Conservation (phyloP, 345 rosid species). For the Mangifera indica region DNA sequence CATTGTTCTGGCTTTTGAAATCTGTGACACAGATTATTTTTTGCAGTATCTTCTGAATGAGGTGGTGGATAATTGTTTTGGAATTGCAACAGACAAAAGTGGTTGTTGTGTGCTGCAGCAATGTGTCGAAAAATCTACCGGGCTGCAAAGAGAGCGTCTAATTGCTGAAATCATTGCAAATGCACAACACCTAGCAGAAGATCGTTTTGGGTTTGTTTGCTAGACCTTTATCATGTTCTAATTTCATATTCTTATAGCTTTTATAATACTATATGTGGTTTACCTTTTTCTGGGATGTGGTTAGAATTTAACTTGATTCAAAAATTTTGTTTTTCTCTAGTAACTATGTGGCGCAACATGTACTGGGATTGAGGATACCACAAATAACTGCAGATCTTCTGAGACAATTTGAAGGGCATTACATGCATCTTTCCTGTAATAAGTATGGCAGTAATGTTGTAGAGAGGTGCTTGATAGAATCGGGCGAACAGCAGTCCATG, state of each 20-base stretch:
- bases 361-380: constrained; percentile 35
- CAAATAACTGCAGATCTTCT: constrained; percentile 36
- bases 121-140: constrained; percentile 35
- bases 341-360: constrained; percentile 72
- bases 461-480: constrained; percentile 52
- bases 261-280: background rate
- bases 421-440: constrained; percentile 46
- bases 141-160: constrained; percentile 38
- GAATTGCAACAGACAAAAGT: constrained; percentile 58
- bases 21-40: constrained; percentile 7
- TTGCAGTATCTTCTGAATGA: constrained; percentile 57
- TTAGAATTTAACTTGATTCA: constrained; percentile 11
- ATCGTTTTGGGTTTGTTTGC: constrained; percentile 57
- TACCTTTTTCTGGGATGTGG: background rate
- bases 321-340: constrained; percentile 33
- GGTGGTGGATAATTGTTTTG: constrained; percentile 40
- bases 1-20: constrained; percentile 6
- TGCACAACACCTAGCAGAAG: constrained; percentile 49
- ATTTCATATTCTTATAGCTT: background rate
- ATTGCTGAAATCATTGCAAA: constrained; percentile 38
- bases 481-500: constrained; percentile 25
- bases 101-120: constrained; percentile 68
- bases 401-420: constrained; percentile 44
- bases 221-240: background rate
- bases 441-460: constrained; percentile 84